Evolutionary conservation across 2,329 filamentous ascomycete species (phyloP), one percentile per base, ranked within the genome.

Genomic region (Curvularia sp.): DNA sequence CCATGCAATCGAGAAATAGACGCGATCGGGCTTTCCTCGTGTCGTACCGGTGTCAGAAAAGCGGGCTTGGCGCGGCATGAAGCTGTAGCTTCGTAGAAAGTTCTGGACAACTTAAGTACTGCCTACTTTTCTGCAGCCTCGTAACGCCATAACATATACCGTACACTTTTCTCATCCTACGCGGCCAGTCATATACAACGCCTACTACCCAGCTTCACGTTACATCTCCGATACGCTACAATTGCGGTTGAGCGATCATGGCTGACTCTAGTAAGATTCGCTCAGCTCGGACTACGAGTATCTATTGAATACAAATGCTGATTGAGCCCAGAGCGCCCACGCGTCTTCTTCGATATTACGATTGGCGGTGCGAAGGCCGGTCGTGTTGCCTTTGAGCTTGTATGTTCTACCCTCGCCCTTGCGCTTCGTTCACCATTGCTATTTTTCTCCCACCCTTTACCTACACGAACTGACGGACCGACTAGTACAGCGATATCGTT

Each of bases 291-390:
- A 49, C 13, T 13, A 13, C 18, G 46, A 25, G 27, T 12, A 18
- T 28, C 12, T 9, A 23, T 21, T 2, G 2, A 28, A 25, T 1
- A 41, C 15, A 15, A n/a, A 39, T 59, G 28, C 64, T 68, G 5
- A 66, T 34, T 47, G n/a, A 3, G 5, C 21, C 19, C 75, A 82
- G 83, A 83, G 77, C 89, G 91, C 73, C 87, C 87, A 75, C 89
- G 91, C 70, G 93, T 97, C 81, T 99, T 89, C 83, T 97, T 99
- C 78, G 93, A 98, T 82, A 89, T 99, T 76, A 83, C 88, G 61
- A 89, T 98, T 74, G 93, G 90, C 74, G 85, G 86, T 58, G 85
- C 87, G 70, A 81, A 86, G 42, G 85, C 87, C 60, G 93, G 93
- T 60, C 89, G 94, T 65, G 83, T 99, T 76, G 87, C 86, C 63